phyloP scores from a whole-genome alignment of 1,284 basidiomycete genomes.

The Cronartium ribicola region DNA sequence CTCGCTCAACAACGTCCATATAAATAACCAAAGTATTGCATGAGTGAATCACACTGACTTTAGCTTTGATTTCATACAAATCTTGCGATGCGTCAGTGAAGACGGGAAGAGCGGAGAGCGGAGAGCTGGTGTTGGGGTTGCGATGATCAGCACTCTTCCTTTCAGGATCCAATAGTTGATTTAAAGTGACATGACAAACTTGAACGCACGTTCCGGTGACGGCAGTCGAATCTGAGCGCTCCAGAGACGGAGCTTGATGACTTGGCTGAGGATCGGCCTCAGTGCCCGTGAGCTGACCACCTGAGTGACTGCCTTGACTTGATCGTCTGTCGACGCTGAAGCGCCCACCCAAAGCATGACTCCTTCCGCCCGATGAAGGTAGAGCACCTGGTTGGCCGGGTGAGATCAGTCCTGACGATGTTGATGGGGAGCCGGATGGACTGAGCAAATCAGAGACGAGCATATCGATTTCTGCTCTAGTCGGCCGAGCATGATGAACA shows the following conservation, averaged over 20 bases:
- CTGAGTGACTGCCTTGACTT: conserved; percentile 40
- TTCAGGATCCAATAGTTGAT: background rate
- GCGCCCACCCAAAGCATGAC: background rate
- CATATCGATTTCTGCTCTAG: conserved; percentile 34
- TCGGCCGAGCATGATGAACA: conserved; percentile 22
- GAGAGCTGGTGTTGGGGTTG: conserved; percentile 4
- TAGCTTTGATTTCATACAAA: conserved; percentile 31
- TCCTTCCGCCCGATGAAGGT: background rate
- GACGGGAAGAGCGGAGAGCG: conserved; percentile 22
- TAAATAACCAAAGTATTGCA: background rate
- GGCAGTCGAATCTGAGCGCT: conserved; percentile 14
- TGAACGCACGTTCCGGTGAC: conserved; percentile 28
- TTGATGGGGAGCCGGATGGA: conserved; percentile 19
- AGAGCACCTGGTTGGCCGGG: background rate
- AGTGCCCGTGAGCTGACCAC: conserved; percentile 23
- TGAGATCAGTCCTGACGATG: conserved; percentile 4
- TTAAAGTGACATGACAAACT: background rate
- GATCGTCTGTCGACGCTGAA: conserved; percentile 29
- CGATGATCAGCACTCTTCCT: background rate
- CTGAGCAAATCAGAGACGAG: conserved; percentile 37
- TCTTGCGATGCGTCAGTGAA: conserved; percentile 38
- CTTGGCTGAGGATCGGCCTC: conserved; percentile 10
- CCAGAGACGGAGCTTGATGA: conserved; percentile 7
- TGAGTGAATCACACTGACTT: conserved; percentile 15
- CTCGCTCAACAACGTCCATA: background rate